Base-by-base conservation (phyloP, 2,329 filamentous ascomycete species). In the Fonsecaea erecta region DNA sequence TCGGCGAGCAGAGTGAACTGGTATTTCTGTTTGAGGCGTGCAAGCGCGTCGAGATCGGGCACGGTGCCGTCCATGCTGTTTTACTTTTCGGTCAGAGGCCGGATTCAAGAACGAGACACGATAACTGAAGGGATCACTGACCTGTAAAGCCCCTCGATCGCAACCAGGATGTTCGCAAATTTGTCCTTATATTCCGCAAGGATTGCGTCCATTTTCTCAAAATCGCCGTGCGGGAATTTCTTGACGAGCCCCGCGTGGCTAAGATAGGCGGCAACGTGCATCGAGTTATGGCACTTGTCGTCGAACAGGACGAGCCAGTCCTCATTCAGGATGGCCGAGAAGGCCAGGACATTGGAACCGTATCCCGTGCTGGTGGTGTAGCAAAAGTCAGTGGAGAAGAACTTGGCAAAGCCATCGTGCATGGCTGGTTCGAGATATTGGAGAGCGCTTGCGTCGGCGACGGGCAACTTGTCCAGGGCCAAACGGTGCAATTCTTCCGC, bases 201-300 rank as follows among this genome's bases (percentile, higher is more conserved):
- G 16, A 61, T 34, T 6, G 18, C 30, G 24, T 64, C 48, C 34
- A 64, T 46, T 18, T 46, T 35, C 34, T 54, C 24, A 30, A 64
- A 32, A 18, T 64, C 35, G 37, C 35, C 56, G 28, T 64, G 62
- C 1, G 30, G 56, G 37, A 64, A 64, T 34, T 55, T 64, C 12
- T 51, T 53, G 76, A 79, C 51, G 71, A 74, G 14, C 73, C 76
- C 64, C 71, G 75, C 46, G 71, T 72, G 86, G 91, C 76, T 80
- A 86, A 63, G 82, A 28, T 53, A 61, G 2, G 62, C 56, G 14
- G 56, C 62, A 11, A 64, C 56, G 51, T 61, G 37, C 56, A 60
- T 64, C 3, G 62, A 64, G 48, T 64, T 64, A 21, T 64, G 62
- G 43, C 56, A 53, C 30, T 64, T 64, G 28, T 60, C 56, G 30